Conservation (phyloP, 441 rosid genomes). For the Pelargonium myrrhifolium region DNA sequence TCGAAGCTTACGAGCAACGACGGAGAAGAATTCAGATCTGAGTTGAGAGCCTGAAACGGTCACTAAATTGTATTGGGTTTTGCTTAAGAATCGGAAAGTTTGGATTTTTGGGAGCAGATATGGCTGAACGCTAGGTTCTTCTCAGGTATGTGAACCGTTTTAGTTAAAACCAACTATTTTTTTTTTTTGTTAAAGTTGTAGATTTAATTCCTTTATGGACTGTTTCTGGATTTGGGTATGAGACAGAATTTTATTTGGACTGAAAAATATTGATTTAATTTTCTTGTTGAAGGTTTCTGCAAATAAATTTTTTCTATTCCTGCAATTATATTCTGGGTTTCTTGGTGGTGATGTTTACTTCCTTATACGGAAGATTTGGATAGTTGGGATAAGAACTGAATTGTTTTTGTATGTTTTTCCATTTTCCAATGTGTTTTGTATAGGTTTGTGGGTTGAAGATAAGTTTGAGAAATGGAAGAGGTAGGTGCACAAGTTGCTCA, state of each 20-base stretch:
- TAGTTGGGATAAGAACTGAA: neutral
- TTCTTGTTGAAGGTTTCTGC: neutral
- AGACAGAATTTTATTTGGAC: neutral
- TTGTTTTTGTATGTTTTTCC: neutral
- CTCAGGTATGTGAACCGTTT: neutral
- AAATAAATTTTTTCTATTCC: neutral
- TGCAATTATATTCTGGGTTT: neutral
- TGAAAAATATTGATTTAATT: neutral
- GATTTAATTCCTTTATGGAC: neutral
- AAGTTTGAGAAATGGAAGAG: slow-evolving; percentile 49
- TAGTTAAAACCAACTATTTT: neutral
- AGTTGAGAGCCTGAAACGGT: neutral
- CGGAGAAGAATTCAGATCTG: neutral
- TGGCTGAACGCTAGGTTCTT: slow-evolving; percentile 4
- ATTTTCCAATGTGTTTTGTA: neutral
- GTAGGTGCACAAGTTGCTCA: slow-evolving; percentile 64
- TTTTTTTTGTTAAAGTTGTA: neutral
- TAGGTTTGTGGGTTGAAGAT: neutral
- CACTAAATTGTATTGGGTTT: neutral
- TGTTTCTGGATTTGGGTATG: neutral
- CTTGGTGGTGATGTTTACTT: neutral
- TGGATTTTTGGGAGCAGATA: neutral
- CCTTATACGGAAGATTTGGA: neutral
- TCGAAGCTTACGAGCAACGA: neutral
- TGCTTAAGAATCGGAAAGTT: neutral